Base-by-base conservation (phyloP, 1,139 yeast genomes). In the Debaryomyces psychrophilus region DNA sequence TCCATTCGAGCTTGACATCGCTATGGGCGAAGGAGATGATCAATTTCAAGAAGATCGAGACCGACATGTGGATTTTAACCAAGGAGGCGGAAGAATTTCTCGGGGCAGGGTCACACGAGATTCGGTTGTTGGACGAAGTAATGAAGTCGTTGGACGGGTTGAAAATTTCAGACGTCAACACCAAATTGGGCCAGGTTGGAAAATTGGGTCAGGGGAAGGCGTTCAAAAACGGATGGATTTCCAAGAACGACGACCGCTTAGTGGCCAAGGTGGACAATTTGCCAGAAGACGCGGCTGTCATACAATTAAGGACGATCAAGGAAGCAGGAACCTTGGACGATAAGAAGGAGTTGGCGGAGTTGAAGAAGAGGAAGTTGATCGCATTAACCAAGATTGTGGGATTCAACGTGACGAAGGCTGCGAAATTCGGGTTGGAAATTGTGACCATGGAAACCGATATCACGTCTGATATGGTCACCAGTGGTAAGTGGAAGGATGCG, bases 181-280 rank as follows among this genome's bases (percentile, higher is more conserved):
- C 82, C 49, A 81, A 85, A 53, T 76, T 92, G 68, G 97, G 98
- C 43, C 72, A 83, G 43, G 81, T 83, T 52, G 98, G 97, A 49
- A 85, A 86, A 59, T 79, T 92, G 53, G 99, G 99, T 50, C 99
- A 93, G 72, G 96, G 96, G 59, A 86, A 92, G 61, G 99, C 98
- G n/a, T 93, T 93, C 79, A 93, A 90, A 71, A 92, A 92, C 67
- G 96, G 96, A 43, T 93, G 99, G 99, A 84, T 93, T 60, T 73
- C 81, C 55, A 93, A 93, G 67, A 87, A 86, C 53, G 96, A 95
- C 45, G 96, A 88, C 57, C 82, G 76, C 61, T 77, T 93, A 56
- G 80, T 88, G 43, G 72, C 90, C 20, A 82, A 77, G 66, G 76
- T 78, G 8, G 57, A 60, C 28, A 64, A 65, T 44, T 60, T 75